phyloP scores from a whole-genome alignment of 2,329 filamentous ascomycete genomes.

The Trichoderma sp. region DNA sequence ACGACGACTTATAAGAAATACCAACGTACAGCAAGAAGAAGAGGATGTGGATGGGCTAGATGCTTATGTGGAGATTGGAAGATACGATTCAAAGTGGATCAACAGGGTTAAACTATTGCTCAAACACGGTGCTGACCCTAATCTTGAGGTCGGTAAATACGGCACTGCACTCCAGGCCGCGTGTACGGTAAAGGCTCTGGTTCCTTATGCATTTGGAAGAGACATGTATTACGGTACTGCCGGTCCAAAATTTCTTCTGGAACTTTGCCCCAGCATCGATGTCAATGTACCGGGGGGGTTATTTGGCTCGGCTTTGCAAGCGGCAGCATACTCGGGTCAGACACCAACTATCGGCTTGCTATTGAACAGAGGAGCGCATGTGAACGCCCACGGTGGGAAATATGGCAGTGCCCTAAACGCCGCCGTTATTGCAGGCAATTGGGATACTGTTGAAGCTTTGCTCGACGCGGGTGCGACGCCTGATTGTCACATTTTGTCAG shows the following conservation, averaged over 20 bases:
- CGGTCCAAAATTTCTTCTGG: background rate
- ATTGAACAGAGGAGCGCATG: slow-evolving; percentile 20
- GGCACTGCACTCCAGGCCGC: background rate
- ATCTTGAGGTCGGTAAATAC: background rate
- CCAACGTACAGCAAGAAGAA: too few species aligned
- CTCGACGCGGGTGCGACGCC: slow-evolving; percentile 15
- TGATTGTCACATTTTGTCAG: background rate
- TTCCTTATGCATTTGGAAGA: background rate
- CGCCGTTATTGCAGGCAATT: slow-evolving; percentile 1
- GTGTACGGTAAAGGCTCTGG: background rate
- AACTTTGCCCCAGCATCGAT: slow-evolving; percentile 11
- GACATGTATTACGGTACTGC: background rate
- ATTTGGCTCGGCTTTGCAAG: slow-evolving; percentile 23
- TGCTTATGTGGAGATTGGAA: too few species aligned
- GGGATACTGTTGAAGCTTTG: slow-evolving; percentile 17
- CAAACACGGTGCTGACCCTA: background rate
- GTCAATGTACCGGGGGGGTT: slow-evolving; percentile 17
- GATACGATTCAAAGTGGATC: background rate
- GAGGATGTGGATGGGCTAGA: too few species aligned
- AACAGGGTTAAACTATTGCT: background rate
- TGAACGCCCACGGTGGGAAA: slow-evolving; percentile 5
- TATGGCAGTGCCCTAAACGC: slow-evolving; percentile 18
- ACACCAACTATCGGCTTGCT: background rate
- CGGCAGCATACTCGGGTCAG: slow-evolving; percentile 20
- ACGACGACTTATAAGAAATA: too few species aligned